Percentiles rank a stretch among this genome's conserved stretches.
phyloP scores from a whole-genome alignment of 345 rosid species.

The Euphorbia peplus region DNA sequence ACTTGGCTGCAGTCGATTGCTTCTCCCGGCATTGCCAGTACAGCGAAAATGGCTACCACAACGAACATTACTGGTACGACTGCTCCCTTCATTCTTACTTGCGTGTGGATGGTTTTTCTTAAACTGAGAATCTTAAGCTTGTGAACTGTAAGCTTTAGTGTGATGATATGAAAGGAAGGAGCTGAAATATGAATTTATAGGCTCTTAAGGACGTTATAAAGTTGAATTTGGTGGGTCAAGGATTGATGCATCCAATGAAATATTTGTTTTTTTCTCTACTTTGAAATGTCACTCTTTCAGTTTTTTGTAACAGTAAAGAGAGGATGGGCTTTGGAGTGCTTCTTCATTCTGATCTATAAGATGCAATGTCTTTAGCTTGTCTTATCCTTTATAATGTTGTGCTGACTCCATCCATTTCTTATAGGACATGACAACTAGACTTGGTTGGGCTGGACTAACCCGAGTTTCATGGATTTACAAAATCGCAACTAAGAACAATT shows the following conservation, averaged over 20 bases:
- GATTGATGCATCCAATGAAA: neutral
- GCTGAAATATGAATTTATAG: neutral
- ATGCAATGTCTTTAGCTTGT: no score
- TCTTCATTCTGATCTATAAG: neutral
- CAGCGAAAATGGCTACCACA: neutral
- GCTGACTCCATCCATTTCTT: no score
- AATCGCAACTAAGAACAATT: no score
- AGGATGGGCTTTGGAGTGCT: neutral
- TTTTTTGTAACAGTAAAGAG: neutral
- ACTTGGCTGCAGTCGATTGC: conserved; percentile 5
- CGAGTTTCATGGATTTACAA: no score
- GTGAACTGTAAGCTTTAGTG: neutral
- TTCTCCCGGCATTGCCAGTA: neutral
- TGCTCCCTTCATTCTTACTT: neutral
- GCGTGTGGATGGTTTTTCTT: neutral
- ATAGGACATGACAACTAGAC: no score
- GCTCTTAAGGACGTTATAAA: neutral
- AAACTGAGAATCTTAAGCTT: neutral
- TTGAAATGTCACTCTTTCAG: neutral
- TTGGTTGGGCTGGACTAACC: no score
- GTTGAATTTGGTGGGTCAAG: neutral
- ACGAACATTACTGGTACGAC: neutral
- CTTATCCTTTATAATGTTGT: no score
- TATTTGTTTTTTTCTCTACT: neutral
- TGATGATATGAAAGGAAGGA: neutral